Conservation (phyloP, 1,284 basidiomycete genomes). For the Inonotus hispidus region DNA sequence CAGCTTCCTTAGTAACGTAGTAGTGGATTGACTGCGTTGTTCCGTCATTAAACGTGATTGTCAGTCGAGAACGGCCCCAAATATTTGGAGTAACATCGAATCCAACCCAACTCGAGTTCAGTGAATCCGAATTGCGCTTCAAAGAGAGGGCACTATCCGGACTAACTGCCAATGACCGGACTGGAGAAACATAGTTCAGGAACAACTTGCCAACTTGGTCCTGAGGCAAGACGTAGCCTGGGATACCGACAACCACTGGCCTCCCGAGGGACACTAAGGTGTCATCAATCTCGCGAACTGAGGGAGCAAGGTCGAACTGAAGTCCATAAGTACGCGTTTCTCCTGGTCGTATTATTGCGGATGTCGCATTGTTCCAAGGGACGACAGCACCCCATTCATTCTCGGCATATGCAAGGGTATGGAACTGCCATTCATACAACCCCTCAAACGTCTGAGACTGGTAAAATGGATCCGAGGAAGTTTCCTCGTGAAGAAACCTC, state of each 20-base stretch:
- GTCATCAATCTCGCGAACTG: slow-evolving; percentile 46
- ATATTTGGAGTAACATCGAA: slow-evolving; percentile 42
- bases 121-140: slow-evolving; percentile 39
- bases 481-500: slow-evolving; percentile 50
- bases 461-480: slow-evolving; percentile 41
- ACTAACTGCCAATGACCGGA: slow-evolving; percentile 39
- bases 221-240: slow-evolving; percentile 47
- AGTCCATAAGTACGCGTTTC: slow-evolving; percentile 50
- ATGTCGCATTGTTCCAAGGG: slow-evolving; percentile 53
- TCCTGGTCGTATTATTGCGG: slow-evolving; percentile 41
- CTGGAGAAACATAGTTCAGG: slow-evolving; percentile 39
- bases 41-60: slow-evolving; percentile 46
- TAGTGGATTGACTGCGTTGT: slow-evolving; percentile 51
- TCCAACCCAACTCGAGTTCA: slow-evolving; percentile 40
- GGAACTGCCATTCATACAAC: slow-evolving; percentile 57
- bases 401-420: slow-evolving; percentile 52
- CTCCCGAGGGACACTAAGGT: slow-evolving; percentile 37
- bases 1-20: slow-evolving; percentile 44
- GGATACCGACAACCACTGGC: slow-evolving; percentile 50
- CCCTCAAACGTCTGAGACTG: slow-evolving; percentile 60
- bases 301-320: slow-evolving; percentile 44
- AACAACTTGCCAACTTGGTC: slow-evolving; percentile 50
- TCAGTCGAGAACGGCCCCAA: slow-evolving; percentile 48
- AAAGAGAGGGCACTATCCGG: slow-evolving; percentile 47
- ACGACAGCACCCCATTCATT: slow-evolving; percentile 49